A percentile compares a stretch with the other conserved stretches of the same genome.
phyloP scores from a whole-genome alignment of 768 basidiomycete genomes.

The Leccinum variicolor region DNA sequence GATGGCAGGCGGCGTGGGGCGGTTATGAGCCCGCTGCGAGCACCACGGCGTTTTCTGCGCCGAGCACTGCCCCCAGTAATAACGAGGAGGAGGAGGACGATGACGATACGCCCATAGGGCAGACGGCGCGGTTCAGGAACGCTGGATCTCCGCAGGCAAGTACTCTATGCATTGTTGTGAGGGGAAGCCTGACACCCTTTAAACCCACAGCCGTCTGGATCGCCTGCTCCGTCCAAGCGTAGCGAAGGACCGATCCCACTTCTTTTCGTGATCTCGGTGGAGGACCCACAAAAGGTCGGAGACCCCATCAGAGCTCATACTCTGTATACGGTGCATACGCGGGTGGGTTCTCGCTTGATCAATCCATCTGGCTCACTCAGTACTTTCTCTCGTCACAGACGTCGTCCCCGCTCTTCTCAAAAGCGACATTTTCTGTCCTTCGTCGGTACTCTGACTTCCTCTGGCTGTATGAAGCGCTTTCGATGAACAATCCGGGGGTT shows the following conservation, averaged over 20 bases:
- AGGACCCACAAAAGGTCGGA: slow-evolving; percentile 97
- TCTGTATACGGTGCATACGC: slow-evolving; percentile 94
- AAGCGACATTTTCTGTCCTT: slow-evolving; percentile 86
- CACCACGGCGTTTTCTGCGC: slow-evolving; percentile 19
- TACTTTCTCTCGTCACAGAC: slow-evolving; percentile 47
- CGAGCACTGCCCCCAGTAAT: slow-evolving; percentile 20
- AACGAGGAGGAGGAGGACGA: slow-evolving; percentile 69
- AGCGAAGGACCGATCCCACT: slow-evolving; percentile 54
- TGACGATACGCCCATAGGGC: slow-evolving; percentile 65
- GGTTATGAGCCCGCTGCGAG: slow-evolving; percentile 28
- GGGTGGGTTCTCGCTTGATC: slow-evolving; percentile 41
- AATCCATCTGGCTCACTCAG: neutral
- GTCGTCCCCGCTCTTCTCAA: slow-evolving; percentile 78
- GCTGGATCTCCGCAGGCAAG: slow-evolving; percentile 26
- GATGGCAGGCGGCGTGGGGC: slow-evolving; percentile 54
- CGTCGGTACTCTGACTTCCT: slow-evolving; percentile 98
- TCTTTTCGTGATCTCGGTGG: slow-evolving; percentile 84
- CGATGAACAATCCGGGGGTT: slow-evolving; percentile 91
- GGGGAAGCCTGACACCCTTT: neutral
- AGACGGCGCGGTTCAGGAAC: slow-evolving; percentile 34
- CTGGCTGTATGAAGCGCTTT: slow-evolving; percentile 91
- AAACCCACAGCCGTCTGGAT: slow-evolving; percentile 12
- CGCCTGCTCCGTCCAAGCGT: slow-evolving; percentile 16
- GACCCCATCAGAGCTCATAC: slow-evolving; percentile 92
- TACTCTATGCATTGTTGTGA: neutral